Percentiles rank a stretch among this genome's conserved stretches.
phyloP scores from a whole-genome alignment of 2,329 filamentous ascomycete species.

The Neurospora crassa region DNA sequence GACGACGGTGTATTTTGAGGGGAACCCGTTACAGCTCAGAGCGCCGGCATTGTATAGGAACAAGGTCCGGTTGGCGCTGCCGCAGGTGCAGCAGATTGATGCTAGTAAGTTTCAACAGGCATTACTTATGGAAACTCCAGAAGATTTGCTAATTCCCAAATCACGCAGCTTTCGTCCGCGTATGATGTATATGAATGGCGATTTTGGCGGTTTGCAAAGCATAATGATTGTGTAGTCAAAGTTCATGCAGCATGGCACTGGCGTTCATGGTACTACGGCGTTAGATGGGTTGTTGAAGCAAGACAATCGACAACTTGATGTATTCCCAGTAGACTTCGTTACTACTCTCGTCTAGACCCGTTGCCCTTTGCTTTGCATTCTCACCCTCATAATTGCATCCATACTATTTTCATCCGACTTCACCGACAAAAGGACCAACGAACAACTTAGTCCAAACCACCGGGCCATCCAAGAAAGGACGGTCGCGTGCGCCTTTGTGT shows the following conservation, averaged over 20 bases:
- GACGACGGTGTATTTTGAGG: slow-evolving; percentile 92
- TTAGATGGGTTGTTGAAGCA: not conserved
- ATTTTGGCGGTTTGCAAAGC: not conserved
- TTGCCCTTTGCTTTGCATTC: not conserved
- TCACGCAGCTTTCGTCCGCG: not conserved
- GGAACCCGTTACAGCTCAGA: slow-evolving; percentile 75
- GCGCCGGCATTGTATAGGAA: slow-evolving; percentile 84
- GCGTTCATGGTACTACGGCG: not conserved
- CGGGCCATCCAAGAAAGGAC: not conserved
- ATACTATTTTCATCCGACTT: not conserved
- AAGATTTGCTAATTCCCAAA: not conserved
- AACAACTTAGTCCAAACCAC: not conserved
- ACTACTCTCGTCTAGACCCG: not conserved
- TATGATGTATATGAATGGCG: not conserved
- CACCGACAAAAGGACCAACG: not conserved
- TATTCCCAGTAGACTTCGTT: not conserved
- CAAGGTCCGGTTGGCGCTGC: slow-evolving; percentile 80
- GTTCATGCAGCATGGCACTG: not conserved
- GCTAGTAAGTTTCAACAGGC: slow-evolving; percentile 65
- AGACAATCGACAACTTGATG: not conserved
- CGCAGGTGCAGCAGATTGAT: slow-evolving; percentile 88
- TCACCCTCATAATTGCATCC: not conserved
- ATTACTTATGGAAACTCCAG: not conserved
- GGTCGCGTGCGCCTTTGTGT: not conserved
- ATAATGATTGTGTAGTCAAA: not conserved